Evolutionary conservation across 2,329 filamentous ascomycete species (phyloP), one percentile per base, ranked within the genome.

Genomic region (Xylariaceae sp.): DNA sequence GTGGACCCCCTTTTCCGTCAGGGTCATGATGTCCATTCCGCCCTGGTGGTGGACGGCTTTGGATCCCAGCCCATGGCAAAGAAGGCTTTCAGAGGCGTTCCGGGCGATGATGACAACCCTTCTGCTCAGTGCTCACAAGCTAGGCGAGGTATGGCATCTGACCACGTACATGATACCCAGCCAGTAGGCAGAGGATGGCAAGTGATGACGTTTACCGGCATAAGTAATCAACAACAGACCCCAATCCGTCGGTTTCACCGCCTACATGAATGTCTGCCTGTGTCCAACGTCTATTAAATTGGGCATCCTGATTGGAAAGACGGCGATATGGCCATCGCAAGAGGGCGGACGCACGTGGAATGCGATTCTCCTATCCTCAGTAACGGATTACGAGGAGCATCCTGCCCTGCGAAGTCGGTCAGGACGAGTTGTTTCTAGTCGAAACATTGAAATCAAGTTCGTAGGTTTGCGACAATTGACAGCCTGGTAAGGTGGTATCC

Each of bases 141-240:
- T 15, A 45, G 13, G 41, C 41, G n/a, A 15, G 13, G 13, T n/a
- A 13, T 45, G 41, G 13, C 41, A 45, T 37, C 5, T 39, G 50
- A 52, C 47, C 23, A 35, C 49, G 49, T 15, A 51, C 15, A 49
- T 23, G n/a, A 41, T 41, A 41, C 37, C 37, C 11, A 41, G 37
- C 37, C 8, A 13, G 37, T 41, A 41, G 37, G n/a, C n/a, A 47
- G 18, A 51, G 48, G 51, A 44, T 62, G 56, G 58, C 49, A 58
- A 56, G 48, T 34, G 53, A 62, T 64, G 62, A 64, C 62, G 62
- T 64, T 60, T 61, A 23, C 58, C 56, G 51, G 49, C 62, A 64
- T 64, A 41, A 49, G 47, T 7, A 45, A 17, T n/a, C 47, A 49
- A 23, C 23, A 35, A 34, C 49, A 5, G 51, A 52, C 53, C 52